phyloP scores from a whole-genome alignment of 176 grass and related monocot species.

The Sorghum bicolor region DNA sequence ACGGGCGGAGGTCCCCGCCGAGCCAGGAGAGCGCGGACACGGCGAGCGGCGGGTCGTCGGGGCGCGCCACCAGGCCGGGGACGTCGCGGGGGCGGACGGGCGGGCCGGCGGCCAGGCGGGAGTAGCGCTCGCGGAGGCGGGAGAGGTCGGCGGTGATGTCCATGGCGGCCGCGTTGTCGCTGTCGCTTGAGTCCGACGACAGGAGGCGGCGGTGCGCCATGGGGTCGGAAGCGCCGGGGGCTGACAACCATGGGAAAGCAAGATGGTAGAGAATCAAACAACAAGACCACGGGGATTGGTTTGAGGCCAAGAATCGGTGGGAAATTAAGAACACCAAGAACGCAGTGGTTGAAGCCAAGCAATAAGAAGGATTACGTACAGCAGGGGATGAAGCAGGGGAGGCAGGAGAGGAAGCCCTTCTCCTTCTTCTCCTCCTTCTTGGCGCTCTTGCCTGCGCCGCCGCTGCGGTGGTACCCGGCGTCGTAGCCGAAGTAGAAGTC shows the following conservation, averaged over 20 bases:
- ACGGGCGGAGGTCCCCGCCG: conserved; percentile 45
- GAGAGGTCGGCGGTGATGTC: conserved; percentile 43
- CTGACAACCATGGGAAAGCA: neutral
- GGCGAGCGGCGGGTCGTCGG: conserved; percentile 42
- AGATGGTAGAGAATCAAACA: neutral
- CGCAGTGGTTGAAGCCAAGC: neutral
- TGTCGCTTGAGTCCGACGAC: conserved; percentile 51
- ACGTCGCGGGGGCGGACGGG: conserved; percentile 44
- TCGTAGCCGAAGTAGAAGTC: conserved; percentile 51
- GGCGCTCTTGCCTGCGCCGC: conserved; percentile 34
- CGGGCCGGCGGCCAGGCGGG: conserved; percentile 37
- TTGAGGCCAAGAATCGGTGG: neutral
- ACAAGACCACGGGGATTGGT: neutral
- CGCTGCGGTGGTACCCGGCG: conserved; percentile 26
- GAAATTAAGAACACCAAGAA: neutral
- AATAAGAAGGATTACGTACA: conserved; percentile 20
- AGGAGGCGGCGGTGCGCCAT: conserved; percentile 43
- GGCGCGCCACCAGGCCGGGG: conserved; percentile 35
- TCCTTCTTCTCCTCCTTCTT: conserved; percentile 44
- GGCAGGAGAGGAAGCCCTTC: conserved; percentile 45
- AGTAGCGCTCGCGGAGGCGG: conserved; percentile 48
- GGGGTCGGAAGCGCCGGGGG: conserved; percentile 33
- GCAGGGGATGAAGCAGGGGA: conserved; percentile 51
- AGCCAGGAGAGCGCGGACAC: conserved; percentile 50
- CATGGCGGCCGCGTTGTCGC: conserved; percentile 32